phyloP scores from a whole-genome alignment of 345 rosid genomes.

The Hibiscus tridactylites region DNA sequence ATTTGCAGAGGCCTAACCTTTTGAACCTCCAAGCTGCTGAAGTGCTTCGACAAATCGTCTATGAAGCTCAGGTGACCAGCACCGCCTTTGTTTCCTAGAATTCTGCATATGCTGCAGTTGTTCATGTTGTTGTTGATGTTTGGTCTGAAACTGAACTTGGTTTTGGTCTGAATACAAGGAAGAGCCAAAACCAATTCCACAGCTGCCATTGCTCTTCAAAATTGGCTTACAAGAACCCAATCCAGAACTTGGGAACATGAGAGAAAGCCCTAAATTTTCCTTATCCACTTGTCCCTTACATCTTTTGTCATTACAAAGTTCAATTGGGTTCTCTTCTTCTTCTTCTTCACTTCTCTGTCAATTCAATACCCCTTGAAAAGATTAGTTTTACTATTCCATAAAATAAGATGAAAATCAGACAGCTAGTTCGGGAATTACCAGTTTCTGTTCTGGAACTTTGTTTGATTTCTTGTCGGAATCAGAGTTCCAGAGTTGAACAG shows the following conservation, averaged over 20 bases:
- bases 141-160: slow-evolving; percentile 20
- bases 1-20: slow-evolving; percentile 37
- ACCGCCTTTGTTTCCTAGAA: slow-evolving; percentile 60
- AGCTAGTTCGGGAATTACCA: slow-evolving; percentile 23
- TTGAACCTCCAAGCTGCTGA: slow-evolving; percentile 63
- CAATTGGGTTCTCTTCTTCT: slow-evolving; percentile 35
- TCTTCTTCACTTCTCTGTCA: slow-evolving; percentile 34
- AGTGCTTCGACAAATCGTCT: slow-evolving; percentile 62
- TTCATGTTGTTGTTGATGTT: slow-evolving; percentile 11
- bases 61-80: slow-evolving; percentile 84
- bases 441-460: slow-evolving; percentile 27
- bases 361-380: slow-evolving; percentile 2
- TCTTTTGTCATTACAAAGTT: slow-evolving; percentile 21
- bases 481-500: slow-evolving; percentile 52
- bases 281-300: slow-evolving; percentile 23
- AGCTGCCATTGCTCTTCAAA: not conserved
- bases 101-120: slow-evolving; percentile 23
- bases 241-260: slow-evolving; percentile 28
- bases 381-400: not conserved
- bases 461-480: slow-evolving; percentile 11
- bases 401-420: not conserved
- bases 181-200: slow-evolving; percentile 8
- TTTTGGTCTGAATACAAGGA: slow-evolving; percentile 22
- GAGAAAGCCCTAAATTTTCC: slow-evolving; percentile 32
- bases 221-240: slow-evolving; percentile 16